phyloP scores from a whole-genome alignment of 2,329 filamentous ascomycete species.

The Graphiopsis chlorocephala region DNA sequence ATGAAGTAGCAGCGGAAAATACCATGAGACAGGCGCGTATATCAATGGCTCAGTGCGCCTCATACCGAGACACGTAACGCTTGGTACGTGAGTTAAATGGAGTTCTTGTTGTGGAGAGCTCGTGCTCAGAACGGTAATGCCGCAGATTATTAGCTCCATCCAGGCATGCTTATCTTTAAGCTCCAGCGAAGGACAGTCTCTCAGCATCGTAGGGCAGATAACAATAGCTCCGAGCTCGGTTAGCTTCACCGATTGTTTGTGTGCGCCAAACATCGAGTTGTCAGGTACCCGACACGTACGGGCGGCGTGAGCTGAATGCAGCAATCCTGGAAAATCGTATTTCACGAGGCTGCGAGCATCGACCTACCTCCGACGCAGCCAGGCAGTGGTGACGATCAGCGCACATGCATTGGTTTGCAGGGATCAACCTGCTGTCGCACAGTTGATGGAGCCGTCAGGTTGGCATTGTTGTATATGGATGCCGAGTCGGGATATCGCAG shows the following conservation, averaged over 20 bases:
- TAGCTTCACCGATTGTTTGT: background rate
- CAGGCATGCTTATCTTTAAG: background rate
- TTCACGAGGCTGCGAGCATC: background rate
- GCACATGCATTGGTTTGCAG: background rate
- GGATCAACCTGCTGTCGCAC: background rate
- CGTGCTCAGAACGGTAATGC: background rate
- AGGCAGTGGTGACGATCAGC: conserved; percentile 4
- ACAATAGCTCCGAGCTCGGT: background rate
- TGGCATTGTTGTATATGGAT: background rate
- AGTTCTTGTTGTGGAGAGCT: background rate
- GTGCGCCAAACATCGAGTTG: background rate
- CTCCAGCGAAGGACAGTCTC: background rate
- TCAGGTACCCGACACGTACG: background rate
- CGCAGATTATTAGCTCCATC: background rate
- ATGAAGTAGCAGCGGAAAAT: background rate
- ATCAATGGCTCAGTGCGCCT: background rate
- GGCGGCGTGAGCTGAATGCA: background rate
- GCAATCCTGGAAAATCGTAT: background rate
- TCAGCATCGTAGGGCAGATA: background rate
- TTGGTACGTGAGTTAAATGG: background rate
- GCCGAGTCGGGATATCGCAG: conserved; percentile 8
- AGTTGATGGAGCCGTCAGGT: background rate
- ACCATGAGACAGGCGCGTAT: background rate
- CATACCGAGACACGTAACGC: conserved; percentile 7
- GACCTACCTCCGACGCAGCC: background rate